Percentiles rank a stretch among this genome's conserved stretches.
Evolutionary conservation across 805 yeast genomes (phyloP).

Genomic region (Candida argentea): DNA sequence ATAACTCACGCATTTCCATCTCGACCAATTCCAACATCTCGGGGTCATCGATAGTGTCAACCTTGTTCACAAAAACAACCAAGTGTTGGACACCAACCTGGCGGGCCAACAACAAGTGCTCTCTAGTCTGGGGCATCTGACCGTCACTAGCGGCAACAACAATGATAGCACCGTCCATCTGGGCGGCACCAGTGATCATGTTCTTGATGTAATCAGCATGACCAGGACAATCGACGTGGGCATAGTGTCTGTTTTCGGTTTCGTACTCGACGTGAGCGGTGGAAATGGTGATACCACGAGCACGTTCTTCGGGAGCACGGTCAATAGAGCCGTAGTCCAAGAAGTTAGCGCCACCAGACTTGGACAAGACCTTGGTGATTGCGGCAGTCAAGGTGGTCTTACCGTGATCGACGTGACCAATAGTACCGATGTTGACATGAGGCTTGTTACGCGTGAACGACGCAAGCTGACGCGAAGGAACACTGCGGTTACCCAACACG

Average conservation of each 20-base stretch:
- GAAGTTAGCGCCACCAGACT: slow-evolving; percentile 85
- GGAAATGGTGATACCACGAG: slow-evolving; percentile 97
- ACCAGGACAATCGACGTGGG: slow-evolving; percentile 98
- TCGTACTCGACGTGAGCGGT: slow-evolving; percentile 97
- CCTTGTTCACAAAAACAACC: slow-evolving; percentile 96
- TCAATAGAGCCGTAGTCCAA: slow-evolving; percentile 90
- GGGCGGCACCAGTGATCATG: slow-evolving; percentile 99
- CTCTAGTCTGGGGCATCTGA: slow-evolving; percentile 99
- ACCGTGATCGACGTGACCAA: slow-evolving; percentile 99
- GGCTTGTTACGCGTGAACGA: slow-evolving; percentile 93
- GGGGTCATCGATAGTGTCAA: slow-evolving; percentile 95
- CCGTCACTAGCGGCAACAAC: slow-evolving; percentile 99
- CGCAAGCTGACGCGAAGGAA: slow-evolving; percentile 39
- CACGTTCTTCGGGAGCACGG: slow-evolving; percentile 98
- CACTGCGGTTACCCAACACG: slow-evolving; percentile 14
- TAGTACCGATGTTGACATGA: slow-evolving; percentile 94
- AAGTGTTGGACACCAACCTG: slow-evolving; percentile 98
- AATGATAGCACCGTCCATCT: slow-evolving; percentile 98
- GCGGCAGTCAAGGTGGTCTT: slow-evolving; percentile 98
- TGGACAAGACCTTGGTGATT: slow-evolving; percentile 87
- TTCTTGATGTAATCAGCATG: slow-evolving; percentile 98
- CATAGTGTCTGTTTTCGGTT: slow-evolving; percentile 89
- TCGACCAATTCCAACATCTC: slow-evolving; percentile 99
- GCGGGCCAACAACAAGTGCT: slow-evolving; percentile 95
- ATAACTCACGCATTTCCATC: slow-evolving; percentile 99